Conservation (phyloP, 2,329 filamentous ascomycete species). For the Podosphaera xanthii region DNA sequence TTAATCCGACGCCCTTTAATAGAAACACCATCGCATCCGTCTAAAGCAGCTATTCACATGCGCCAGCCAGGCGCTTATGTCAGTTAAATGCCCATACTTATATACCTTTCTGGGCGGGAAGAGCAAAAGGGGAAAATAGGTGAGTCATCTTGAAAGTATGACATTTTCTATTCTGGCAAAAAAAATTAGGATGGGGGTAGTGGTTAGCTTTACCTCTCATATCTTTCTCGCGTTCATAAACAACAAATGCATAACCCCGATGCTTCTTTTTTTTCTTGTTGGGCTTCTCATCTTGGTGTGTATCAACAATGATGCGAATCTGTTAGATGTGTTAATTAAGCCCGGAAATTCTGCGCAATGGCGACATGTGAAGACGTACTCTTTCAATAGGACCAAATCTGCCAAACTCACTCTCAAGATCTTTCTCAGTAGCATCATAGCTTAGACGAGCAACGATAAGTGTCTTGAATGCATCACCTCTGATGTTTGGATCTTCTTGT, state of each 20-base stretch:
- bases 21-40: constrained; percentile 58
- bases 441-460: constrained; percentile 77
- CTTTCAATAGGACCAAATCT: constrained; percentile 87
- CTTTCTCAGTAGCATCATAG: constrained; percentile 72
- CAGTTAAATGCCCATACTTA: constrained; percentile 38
- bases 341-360: background rate
- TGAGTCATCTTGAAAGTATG: constrained; percentile 17
- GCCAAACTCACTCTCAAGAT: constrained; percentile 81
- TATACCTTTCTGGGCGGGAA: constrained; percentile 20
- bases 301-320: constrained; percentile 75
- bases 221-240: constrained; percentile 91
- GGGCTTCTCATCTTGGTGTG: constrained; percentile 40
- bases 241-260: constrained; percentile 84
- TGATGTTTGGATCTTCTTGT: constrained; percentile 62
- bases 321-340: constrained; percentile 16
- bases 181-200: constrained; percentile 15
- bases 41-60: constrained; percentile 64
- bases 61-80: constrained; percentile 40
- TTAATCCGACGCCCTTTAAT: constrained; percentile 84
- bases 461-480: constrained; percentile 87
- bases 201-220: constrained; percentile 75
- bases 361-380: constrained; percentile 25
- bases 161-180: constrained; percentile 6
- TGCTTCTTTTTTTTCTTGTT: constrained; percentile 66
- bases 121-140: constrained; percentile 16